These are phyloP conservation scores for Gossypium schwendimanii DNA, from an alignment of 441 rosid genomes.

Conservation along the genomic window DNA sequence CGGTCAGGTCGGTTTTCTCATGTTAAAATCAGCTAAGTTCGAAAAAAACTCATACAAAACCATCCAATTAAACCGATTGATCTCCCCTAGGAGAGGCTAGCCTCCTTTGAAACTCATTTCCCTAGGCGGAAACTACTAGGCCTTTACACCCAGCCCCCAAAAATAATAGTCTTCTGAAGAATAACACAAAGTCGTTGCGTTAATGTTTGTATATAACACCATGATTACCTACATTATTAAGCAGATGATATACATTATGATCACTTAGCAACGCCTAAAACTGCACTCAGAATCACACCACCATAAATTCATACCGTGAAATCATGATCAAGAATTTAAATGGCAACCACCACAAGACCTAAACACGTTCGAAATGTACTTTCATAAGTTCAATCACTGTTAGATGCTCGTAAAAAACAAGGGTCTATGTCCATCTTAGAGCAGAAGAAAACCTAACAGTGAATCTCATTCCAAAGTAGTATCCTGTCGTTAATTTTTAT, in stretches of 20 bases:
- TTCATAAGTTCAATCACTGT: not conserved
- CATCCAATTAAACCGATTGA: no score
- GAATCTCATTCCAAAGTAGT: not conserved
- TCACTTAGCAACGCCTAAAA: not conserved
- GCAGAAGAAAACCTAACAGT: not conserved
- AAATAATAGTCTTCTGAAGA: not conserved
- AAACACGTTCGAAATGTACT: not conserved
- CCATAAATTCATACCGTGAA: not conserved
- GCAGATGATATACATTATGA: not conserved
- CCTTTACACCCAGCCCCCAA: not conserved
- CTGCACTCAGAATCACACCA: not conserved
- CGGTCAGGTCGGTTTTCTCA: no score
- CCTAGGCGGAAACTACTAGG: not conserved
- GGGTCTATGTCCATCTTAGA: not conserved
- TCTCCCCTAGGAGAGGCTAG: no score
- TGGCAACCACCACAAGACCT: no score
- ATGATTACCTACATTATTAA: not conserved
- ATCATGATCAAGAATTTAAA: not conserved
- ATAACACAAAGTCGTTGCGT: not conserved
- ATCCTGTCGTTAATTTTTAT: not conserved
- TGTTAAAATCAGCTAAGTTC: no score
- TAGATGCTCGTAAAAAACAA: not conserved
- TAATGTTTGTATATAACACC: not conserved
- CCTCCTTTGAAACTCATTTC: no score
- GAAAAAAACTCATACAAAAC: no score